A percentile compares a stretch with the other conserved stretches of the same genome.
Evolutionary conservation across 164 flowering plant species (phyloP).

Genomic region (Magnolia changhungtana): DNA sequence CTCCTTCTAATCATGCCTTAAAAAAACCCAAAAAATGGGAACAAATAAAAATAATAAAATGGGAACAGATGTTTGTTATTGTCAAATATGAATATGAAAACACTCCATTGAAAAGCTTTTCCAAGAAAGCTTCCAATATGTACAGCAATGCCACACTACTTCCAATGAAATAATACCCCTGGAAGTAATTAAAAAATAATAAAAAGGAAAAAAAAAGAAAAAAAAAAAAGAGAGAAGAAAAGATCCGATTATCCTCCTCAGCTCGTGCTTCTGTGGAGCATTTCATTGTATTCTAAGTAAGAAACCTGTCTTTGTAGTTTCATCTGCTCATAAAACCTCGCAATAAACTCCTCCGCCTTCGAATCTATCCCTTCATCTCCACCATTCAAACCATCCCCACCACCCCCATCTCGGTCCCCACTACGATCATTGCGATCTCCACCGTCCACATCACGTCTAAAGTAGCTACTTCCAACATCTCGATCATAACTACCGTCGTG

Average conservation of each 20-base stretch:
- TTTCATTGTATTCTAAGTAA: slow-evolving; percentile 39
- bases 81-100: background rate
- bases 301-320: slow-evolving; percentile 68
- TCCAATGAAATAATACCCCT: background rate
- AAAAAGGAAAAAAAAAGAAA: too few species aligned
- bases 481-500: background rate
- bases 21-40: too few species aligned
- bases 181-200: background rate
- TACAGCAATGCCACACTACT: background rate
- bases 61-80: too few species aligned
- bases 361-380: slow-evolving; percentile 53
- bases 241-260: background rate
- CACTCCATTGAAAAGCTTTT: background rate
- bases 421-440: too few species aligned
- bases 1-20: too few species aligned
- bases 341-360: slow-evolving; percentile 71
- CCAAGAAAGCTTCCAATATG: background rate
- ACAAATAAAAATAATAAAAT: too few species aligned
- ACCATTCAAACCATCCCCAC: slow-evolving; percentile 2
- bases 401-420: background rate
- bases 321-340: slow-evolving; percentile 58
- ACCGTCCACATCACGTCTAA: too few species aligned
- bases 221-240: too few species aligned
- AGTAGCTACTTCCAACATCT: too few species aligned
- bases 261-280: slow-evolving; percentile 16